Evolutionary conservation across 148 eudicot species (phyloP).

Genomic region (Spergularia bocconei): DNA sequence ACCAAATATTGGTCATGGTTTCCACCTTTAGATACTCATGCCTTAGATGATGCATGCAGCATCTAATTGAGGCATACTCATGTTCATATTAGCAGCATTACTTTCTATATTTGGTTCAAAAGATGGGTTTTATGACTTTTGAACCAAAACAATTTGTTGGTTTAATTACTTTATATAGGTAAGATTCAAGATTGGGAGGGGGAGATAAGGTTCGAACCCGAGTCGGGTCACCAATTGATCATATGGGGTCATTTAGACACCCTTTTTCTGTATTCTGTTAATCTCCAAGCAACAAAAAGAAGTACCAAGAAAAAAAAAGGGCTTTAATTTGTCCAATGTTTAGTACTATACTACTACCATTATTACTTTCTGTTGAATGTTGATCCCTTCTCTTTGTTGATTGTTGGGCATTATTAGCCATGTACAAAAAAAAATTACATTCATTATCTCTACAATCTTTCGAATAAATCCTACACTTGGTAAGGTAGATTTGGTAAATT

Average conservation of each 20-base stretch:
- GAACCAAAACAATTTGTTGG: conserved; percentile 25
- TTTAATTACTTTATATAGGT: conserved; percentile 13
- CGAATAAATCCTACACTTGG: too few relatives aligned
- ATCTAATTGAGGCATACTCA: conserved; percentile 32
- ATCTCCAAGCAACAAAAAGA: conserved; percentile 19
- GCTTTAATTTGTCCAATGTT: conserved; percentile 29
- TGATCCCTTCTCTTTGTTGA: too few relatives aligned
- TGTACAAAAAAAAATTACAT: too few relatives aligned
- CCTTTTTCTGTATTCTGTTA: conserved; percentile 27
- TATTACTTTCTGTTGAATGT: background rate
- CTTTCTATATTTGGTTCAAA: conserved; percentile 35
- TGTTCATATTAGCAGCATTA: conserved; percentile 38
- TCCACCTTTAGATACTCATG: conserved; percentile 30
- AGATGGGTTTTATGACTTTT: conserved; percentile 49
- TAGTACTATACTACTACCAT: background rate
- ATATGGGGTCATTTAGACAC: conserved; percentile 25
- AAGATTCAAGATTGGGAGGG: conserved; percentile 23
- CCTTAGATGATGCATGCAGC: conserved; percentile 39
- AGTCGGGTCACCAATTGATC: conserved; percentile 23
- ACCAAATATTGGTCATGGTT: conserved; percentile 39
- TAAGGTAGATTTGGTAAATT: too few relatives aligned
- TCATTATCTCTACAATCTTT: too few relatives aligned
- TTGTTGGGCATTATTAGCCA: too few relatives aligned
- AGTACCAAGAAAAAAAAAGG: conserved; percentile 25
- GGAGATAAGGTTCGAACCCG: conserved; percentile 31